These are phyloP conservation scores for Cladochytrium replicatum DNA, from an alignment of 192 early-diverging fungal species.

Conservation along the genomic window DNA sequence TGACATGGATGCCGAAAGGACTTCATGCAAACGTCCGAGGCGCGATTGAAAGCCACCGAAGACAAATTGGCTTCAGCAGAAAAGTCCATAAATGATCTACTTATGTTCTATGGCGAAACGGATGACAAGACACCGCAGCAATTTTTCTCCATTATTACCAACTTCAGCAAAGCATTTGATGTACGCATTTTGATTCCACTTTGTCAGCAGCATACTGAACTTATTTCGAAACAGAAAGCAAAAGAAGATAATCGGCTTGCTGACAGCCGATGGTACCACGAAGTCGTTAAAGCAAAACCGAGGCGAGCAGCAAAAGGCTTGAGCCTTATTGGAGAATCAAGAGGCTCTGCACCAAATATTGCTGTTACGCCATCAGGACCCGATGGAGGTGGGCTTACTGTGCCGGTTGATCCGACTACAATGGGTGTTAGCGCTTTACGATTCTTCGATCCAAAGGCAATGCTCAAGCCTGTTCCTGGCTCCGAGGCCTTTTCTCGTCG, in stretches of 20 bases:
- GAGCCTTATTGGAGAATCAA: too few species aligned
- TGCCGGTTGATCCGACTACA: too few species aligned
- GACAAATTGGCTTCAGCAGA: slow-evolving; percentile 19
- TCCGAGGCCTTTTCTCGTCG: slow-evolving; percentile 11
- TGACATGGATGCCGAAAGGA: not conserved
- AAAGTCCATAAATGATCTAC: slow-evolving; percentile 19
- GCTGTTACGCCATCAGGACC: too few species aligned
- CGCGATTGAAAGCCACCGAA: slow-evolving; percentile 16
- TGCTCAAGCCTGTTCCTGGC: slow-evolving; percentile 23
- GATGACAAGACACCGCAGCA: slow-evolving; percentile 21
- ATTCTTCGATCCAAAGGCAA: not conserved
- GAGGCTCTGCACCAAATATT: too few species aligned
- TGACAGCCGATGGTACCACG: too few species aligned
- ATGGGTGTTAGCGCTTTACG: too few species aligned
- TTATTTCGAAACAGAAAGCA: slow-evolving; percentile 2
- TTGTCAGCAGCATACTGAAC: not conserved
- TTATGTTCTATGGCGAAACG: slow-evolving; percentile 37
- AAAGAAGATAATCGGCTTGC: slow-evolving; percentile 1
- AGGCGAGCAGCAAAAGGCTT: too few species aligned
- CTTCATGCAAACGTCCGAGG: slow-evolving; percentile 17
- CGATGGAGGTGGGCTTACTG: too few species aligned
- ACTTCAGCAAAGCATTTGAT: slow-evolving; percentile 15
- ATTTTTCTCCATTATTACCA: slow-evolving; percentile 28
- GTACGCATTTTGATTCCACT: slow-evolving; percentile 13
- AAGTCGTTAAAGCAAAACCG: too few species aligned